phyloP scores from a whole-genome alignment of 148 eudicot genomes.

The Simmondsia chinensis region DNA sequence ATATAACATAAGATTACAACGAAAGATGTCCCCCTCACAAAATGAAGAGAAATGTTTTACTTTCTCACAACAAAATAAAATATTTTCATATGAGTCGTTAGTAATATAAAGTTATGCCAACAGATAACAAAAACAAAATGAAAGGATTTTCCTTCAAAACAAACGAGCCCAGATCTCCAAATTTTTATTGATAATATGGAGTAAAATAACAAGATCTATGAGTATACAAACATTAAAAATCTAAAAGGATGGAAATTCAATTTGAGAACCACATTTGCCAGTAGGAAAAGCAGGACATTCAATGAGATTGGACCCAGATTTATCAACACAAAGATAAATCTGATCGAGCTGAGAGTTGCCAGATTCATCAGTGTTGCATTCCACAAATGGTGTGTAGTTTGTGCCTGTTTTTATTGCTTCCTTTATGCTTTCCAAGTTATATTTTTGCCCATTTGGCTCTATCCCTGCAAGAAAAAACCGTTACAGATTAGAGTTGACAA shows the following conservation, averaged over 20 bases:
- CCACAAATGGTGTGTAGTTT: constrained; percentile 32
- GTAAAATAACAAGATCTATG: not conserved
- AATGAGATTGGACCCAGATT: constrained; percentile 19
- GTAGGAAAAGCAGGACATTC: constrained; percentile 43
- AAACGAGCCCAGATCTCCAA: too few relatives aligned
- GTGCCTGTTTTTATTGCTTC: constrained; percentile 27
- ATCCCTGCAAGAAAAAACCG: constrained; percentile 28
- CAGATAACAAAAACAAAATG: too few relatives aligned
- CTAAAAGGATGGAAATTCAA: constrained; percentile 26
- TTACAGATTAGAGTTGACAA: not conserved
- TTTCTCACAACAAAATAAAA: too few relatives aligned
- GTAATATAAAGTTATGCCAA: too few relatives aligned
- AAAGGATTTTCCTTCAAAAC: too few relatives aligned
- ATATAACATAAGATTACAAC: too few relatives aligned
- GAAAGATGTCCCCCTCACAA: too few relatives aligned
- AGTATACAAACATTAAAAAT: too few relatives aligned
- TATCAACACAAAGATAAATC: constrained; percentile 46
- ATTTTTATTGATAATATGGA: constrained; percentile 15
- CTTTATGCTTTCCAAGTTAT: constrained; percentile 25
- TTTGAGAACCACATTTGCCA: constrained; percentile 33
- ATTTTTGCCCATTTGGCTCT: constrained; percentile 28
- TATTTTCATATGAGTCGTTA: too few relatives aligned
- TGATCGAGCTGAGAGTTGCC: constrained; percentile 45
- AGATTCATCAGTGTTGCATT: constrained; percentile 40
- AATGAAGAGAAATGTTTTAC: too few relatives aligned